A percentile compares a stretch with the other conserved stretches of the same genome.
These are phyloP conservation scores for Alternaria consortialis DNA, from an alignment of 2,329 filamentous ascomycete genomes.

Conservation along the genomic window DNA sequence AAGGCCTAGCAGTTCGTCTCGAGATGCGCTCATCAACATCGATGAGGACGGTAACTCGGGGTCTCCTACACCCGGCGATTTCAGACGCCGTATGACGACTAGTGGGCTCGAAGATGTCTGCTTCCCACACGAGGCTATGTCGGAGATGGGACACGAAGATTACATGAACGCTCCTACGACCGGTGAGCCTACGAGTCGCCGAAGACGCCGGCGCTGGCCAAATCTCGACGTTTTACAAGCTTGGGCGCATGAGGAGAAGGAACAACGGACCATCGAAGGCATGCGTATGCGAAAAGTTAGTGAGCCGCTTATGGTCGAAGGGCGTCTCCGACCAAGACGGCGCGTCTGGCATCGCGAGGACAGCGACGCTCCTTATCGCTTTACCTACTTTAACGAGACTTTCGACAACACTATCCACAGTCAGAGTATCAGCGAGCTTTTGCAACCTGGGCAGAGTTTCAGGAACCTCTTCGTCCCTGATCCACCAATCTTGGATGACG, in stretches of 20 bases:
- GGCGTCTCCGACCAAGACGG: constrained; percentile 79
- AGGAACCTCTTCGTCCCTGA: constrained; percentile 90
- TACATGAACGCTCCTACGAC: constrained; percentile 60
- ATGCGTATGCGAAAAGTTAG: constrained; percentile 89
- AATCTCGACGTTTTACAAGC: constrained; percentile 85
- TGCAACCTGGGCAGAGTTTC: constrained; percentile 86
- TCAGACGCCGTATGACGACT: constrained; percentile 54
- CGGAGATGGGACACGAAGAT: constrained; percentile 83
- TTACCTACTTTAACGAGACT: constrained; percentile 99
- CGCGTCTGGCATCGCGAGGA: constrained; percentile 87
- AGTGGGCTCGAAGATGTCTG: constrained; percentile 88
- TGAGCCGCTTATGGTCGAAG: constrained; percentile 91
- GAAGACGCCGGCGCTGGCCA: constrained; percentile 75
- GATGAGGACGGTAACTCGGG: constrained; percentile 63
- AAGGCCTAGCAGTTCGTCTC: constrained; percentile 33
- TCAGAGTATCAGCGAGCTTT: constrained; percentile 90
- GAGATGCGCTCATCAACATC: constrained; percentile 62
- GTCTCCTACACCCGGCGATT: constrained; percentile 36
- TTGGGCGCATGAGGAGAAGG: constrained; percentile 91
- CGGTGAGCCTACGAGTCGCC: constrained; percentile 54
- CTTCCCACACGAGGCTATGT: constrained; percentile 81
- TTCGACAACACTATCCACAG: constrained; percentile 96
- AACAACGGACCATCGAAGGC: constrained; percentile 78
- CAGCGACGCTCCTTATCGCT: constrained; percentile 90
- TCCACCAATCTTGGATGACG: constrained; percentile 71